Percentiles rank a stretch among this genome's conserved stretches.
Conservation (phyloP, 331 rosid species). For the Rhamnella rubrinervis region DNA sequence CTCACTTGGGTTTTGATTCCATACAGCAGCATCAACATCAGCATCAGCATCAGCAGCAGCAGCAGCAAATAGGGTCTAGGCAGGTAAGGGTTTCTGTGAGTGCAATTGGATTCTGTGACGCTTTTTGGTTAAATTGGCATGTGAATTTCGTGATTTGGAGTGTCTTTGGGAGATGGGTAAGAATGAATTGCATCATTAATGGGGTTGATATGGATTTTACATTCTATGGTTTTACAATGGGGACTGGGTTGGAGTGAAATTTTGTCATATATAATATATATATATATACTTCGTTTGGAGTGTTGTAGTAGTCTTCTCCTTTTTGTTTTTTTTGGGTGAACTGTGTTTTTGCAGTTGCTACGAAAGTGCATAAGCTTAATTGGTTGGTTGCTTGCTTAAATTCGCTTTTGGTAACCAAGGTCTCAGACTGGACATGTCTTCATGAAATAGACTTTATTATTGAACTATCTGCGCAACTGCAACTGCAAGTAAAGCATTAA, state of each 20-base stretch:
- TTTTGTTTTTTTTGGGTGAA: not conserved
- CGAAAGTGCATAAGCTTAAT: constrained; percentile 23
- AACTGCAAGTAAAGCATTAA: constrained; percentile 9
- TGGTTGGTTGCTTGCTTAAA: constrained; percentile 27
- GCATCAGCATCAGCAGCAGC: constrained; percentile 46
- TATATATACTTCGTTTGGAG: not conserved
- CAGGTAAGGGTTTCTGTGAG: constrained; percentile 58
- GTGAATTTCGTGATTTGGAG: constrained; percentile 23
- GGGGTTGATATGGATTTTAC: constrained; percentile 25
- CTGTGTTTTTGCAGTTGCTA: not conserved
- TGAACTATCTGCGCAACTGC: constrained; percentile 22
- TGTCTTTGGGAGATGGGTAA: constrained; percentile 15
- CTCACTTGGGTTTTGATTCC: constrained; percentile 81
- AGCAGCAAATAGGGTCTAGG: constrained; percentile 74
- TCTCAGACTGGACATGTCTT: constrained; percentile 39
- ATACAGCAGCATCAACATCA: constrained; percentile 55
- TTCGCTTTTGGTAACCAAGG: constrained; percentile 18
- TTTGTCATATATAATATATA: constrained; percentile 13
- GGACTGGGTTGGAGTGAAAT: constrained; percentile 19
- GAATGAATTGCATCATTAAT: constrained; percentile 16
- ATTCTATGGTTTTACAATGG: constrained; percentile 5
- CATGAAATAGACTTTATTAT: constrained; percentile 30
- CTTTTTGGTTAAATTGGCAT: constrained; percentile 19
- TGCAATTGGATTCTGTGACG: constrained; percentile 29
- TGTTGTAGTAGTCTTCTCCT: constrained; percentile 7